Evolutionary conservation across 1,139 yeast genomes (phyloP), one percentile per base, ranked within the genome.

Genomic region (Yamadazyma atmosphaerica): DNA sequence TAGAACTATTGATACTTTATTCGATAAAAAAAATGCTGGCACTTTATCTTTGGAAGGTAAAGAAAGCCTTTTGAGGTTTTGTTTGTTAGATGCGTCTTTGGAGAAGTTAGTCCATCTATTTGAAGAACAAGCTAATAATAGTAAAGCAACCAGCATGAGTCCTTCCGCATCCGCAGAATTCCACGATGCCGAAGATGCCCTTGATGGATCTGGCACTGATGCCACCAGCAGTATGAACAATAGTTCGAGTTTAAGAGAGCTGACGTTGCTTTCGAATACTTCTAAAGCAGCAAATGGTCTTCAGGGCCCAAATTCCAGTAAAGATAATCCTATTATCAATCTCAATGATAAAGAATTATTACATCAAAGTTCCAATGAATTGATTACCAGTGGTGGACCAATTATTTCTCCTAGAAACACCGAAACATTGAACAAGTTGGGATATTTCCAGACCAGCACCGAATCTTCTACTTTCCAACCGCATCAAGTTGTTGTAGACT

Each of bases 401-500:
- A 77, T 77, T 38, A 65, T 78, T 35, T 72, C 80, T 14, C 81
- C 78, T 8, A 60, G 57, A 35, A 55, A 56, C 43, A 51, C 53
- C 11, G 56, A 54, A 41, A 49, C 56, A 4, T 47, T 53, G 40
- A 50, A 55, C 41, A 43, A 52, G 39, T 42, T 48, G 34, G 58
- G 63, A 10, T 59, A 51, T 40, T 61, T 62, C 38, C 57, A 49
- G 29, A 38, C 43, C 10, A 64, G 60, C 13, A 19, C 33, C 5
- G 63, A 56, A 32, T 41, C 49, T 11, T 40, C 42, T n/a, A 54
- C 57, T 4, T 63, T 74, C 38, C 68, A 71, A 41, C 90, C 90
- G 2, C 92, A 83, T 61, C 77, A 77, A 52, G 86, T 83, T 58
- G 89, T 84, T 3, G 66, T 73, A 25, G 86, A 79, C 35, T 68